These are phyloP conservation scores for Ajuga reptans DNA, from an alignment of 305 asterid species.

Conservation along the genomic window DNA sequence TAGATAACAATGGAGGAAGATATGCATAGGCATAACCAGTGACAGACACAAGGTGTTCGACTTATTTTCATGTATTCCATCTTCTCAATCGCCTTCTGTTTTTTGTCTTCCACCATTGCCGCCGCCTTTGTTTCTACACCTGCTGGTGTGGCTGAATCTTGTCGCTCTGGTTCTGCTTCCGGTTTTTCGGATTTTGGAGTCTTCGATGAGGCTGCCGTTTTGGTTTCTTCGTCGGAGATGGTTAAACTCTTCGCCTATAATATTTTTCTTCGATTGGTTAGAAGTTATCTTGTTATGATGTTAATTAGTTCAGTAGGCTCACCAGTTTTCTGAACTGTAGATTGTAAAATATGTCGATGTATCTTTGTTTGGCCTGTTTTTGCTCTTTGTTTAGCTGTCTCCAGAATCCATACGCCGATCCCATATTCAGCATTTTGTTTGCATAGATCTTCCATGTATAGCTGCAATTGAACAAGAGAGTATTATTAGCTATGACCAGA, in stretches of 20 bases:
- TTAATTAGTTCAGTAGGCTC: not conserved
- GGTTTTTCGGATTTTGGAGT: slow-evolving; percentile 14
- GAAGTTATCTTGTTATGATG: not conserved
- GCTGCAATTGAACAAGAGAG: slow-evolving; percentile 29
- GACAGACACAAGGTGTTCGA: slow-evolving; percentile 29
- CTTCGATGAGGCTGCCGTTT: slow-evolving; percentile 22
- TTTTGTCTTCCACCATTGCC: slow-evolving; percentile 21
- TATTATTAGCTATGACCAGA: not conserved
- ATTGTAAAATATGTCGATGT: slow-evolving; percentile 56
- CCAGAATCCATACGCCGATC: slow-evolving; percentile 65
- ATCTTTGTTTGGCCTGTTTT: slow-evolving; percentile 59
- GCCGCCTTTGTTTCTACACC: slow-evolving; percentile 4
- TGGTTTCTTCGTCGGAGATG: slow-evolving; percentile 30
- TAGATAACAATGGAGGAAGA: slow-evolving; percentile 43
- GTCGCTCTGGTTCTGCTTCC: slow-evolving; percentile 6
- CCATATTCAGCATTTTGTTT: slow-evolving; percentile 66
- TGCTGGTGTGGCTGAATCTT: not conserved
- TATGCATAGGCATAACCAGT: slow-evolving; percentile 43
- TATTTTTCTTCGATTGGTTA: not conserved
- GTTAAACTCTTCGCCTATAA: slow-evolving; percentile 41
- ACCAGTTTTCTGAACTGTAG: slow-evolving; percentile 64
- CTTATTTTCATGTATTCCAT: slow-evolving; percentile 14
- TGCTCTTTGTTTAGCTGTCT: slow-evolving; percentile 43
- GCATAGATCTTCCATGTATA: slow-evolving; percentile 85
- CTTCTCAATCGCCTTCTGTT: slow-evolving; percentile 3